Percentiles rank a stretch among this genome's conserved stretches.
Evolutionary conservation across 805 yeast genomes (phyloP).

Genomic region (Scheffersomyces stipitis): DNA sequence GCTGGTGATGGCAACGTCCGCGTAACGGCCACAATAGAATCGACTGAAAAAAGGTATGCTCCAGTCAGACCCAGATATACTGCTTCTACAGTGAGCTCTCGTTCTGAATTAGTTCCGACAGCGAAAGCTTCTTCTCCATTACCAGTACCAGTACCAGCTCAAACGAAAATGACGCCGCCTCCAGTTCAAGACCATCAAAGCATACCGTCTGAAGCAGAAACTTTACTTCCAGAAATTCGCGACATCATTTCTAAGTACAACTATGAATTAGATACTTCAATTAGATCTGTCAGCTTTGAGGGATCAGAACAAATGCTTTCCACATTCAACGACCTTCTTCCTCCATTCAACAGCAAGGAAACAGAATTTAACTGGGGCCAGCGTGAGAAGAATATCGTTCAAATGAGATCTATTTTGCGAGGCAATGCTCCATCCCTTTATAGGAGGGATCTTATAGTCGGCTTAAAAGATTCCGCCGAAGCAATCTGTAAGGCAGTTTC

Average conservation of each 20-base stretch:
- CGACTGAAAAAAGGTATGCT: no score
- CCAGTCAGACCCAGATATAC: neutral
- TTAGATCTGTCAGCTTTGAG: slow-evolving; percentile 28
- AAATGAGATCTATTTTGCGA: slow-evolving; percentile 58
- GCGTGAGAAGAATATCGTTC: slow-evolving; percentile 63
- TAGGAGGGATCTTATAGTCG: slow-evolving; percentile 35
- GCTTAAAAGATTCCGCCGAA: slow-evolving; percentile 37
- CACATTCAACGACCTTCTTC: slow-evolving; percentile 15
- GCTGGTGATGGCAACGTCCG: neutral
- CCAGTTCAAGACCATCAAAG: neutral
- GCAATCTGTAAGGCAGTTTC: slow-evolving; percentile 63
- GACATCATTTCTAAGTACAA: slow-evolving; percentile 20
- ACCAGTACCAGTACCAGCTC: no score
- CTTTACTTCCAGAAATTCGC: slow-evolving; percentile 7
- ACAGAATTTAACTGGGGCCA: slow-evolving; percentile 84
- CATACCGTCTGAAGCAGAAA: neutral
- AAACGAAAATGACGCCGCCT: no score
- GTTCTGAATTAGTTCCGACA: neutral
- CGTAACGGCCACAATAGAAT: neutral
- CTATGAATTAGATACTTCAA: slow-evolving; percentile 41
- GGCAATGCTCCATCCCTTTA: slow-evolving; percentile 50
- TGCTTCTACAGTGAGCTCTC: neutral
- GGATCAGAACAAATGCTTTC: slow-evolving; percentile 18
- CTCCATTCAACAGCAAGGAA: slow-evolving; percentile 66
- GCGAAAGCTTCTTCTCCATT: neutral